A percentile compares a stretch with the other conserved stretches of the same genome.
Conservation (phyloP, 352 stramenopile species). For the Globisporangium recalcitrans region DNA sequence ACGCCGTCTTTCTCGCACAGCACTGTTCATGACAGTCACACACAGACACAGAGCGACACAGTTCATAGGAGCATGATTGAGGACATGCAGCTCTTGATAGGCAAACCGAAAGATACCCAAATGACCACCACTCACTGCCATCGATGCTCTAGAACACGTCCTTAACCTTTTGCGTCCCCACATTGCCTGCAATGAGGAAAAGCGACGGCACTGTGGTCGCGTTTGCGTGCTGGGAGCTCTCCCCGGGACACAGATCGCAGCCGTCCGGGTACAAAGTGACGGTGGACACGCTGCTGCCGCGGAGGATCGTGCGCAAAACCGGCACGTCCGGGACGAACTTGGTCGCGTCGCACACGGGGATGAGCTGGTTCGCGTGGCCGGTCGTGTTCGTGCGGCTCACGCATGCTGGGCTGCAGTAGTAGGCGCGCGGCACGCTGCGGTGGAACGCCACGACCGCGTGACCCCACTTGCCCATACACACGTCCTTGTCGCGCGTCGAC, state of each 20-base stretch:
- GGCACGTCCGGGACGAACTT: slow-evolving; percentile 31
- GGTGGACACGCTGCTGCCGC: slow-evolving; percentile 40
- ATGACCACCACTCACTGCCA: slow-evolving; percentile 39
- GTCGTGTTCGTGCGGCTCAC: slow-evolving; percentile 38
- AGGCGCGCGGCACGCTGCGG: slow-evolving; percentile 41
- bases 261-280: slow-evolving; percentile 67
- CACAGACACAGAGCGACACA: too few relatives aligned
- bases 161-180: slow-evolving; percentile 67
- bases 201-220: slow-evolving; percentile 50
- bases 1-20: slow-evolving; percentile 65
- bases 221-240: slow-evolving; percentile 42
- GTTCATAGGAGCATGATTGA: too few relatives aligned
- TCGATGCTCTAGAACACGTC: slow-evolving; percentile 65
- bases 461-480: slow-evolving; percentile 74
- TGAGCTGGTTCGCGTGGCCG: slow-evolving; percentile 50
- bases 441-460: slow-evolving; percentile 53
- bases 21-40: slow-evolving; percentile 28
- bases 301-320: slow-evolving; percentile 31
- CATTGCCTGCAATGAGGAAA: slow-evolving; percentile 62
- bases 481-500: slow-evolving; percentile 30
- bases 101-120: background rate
- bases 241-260: slow-evolving; percentile 52
- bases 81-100: background rate
- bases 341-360: slow-evolving; percentile 47
- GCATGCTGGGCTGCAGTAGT: slow-evolving; percentile 54